Evolutionary conservation across 2,329 filamentous ascomycete genomes (phyloP), one percentile per base, ranked within the genome.

Genomic region (Pseudocercospora musae): DNA sequence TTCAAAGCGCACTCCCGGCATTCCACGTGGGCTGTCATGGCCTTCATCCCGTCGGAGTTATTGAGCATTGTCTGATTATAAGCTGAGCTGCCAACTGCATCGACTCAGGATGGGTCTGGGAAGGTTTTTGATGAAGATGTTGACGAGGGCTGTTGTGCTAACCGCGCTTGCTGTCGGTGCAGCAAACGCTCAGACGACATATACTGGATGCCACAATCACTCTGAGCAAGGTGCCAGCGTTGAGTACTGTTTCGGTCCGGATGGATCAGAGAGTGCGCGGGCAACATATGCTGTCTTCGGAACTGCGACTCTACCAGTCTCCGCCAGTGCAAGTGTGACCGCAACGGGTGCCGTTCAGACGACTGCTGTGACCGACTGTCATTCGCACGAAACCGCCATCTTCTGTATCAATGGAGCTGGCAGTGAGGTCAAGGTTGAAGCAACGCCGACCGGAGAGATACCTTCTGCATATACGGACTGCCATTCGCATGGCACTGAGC

Each of bases 401-500:
- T 80, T 73, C 65, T 84, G 82, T 64, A 73, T 81, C 66, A 64
- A 63, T 56, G 65, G 63, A n/a, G 77, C 72, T 9, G 77, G 77
- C 1, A 73, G 73, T 0, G 75, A 75, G 4, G 77, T 68, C 79
- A 1, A 88, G 85, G 2, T 80, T 80, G 18, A 86, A 84, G 1
- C 80, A 6, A 50, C 81, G 83, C 86, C 88, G 1, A 78, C 86
- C 0, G 76, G 83, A 57, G 60, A 62, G n/a, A 57, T 62, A 23
- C 61, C 63, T 8, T 48, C 63, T 10, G 29, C 59, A 25, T 90
- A 86, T 69, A 89, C 86, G 0, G 85, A 77, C 59, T 91, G 89
- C 70, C 88, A 91, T 72, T 69, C 75, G 1, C 87, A 90, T 74
- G 86, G 78, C 11, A 70, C 73, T 4, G 80, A 86, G 52, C 80